These are phyloP conservation scores for Dioszegia hungarica DNA, from an alignment of 768 basidiomycete genomes.

Conservation along the genomic window DNA sequence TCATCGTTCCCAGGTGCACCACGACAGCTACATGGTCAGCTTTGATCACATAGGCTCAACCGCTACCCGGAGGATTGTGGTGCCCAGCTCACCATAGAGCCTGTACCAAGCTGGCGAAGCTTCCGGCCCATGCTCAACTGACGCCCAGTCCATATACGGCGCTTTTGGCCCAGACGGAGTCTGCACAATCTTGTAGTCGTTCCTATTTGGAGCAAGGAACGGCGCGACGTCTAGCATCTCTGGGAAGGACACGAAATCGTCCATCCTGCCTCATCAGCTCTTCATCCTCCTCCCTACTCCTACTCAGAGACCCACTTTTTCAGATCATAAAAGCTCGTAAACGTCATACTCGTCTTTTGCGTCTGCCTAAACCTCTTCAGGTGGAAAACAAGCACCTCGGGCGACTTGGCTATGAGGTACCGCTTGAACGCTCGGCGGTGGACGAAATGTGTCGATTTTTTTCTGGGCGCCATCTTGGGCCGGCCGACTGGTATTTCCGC, in stretches of 20 bases:
- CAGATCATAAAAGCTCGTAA: constrained; percentile 45
- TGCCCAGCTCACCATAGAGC: constrained; percentile 44
- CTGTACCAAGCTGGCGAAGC: constrained; percentile 45
- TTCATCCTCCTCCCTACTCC: background rate
- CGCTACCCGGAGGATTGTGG: no score
- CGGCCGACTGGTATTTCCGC: constrained; percentile 2
- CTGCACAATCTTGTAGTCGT: constrained; percentile 39
- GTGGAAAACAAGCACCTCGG: constrained; percentile 84
- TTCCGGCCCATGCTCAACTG: constrained; percentile 37
- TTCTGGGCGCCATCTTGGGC: constrained; percentile 27
- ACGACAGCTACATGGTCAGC: constrained; percentile 37
- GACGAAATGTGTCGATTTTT: constrained; percentile 59
- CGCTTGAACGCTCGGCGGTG: constrained; percentile 86
- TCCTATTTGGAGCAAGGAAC: constrained; percentile 68
- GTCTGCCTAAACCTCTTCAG: constrained; percentile 92
- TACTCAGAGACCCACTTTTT: constrained; percentile 54
- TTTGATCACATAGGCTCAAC: no score
- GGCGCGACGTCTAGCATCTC: constrained; percentile 77
- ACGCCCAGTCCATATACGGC: constrained; percentile 44
- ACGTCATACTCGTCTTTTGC: constrained; percentile 52
- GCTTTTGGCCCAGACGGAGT: constrained; percentile 35
- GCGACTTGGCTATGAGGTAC: constrained; percentile 72
- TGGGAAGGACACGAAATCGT: constrained; percentile 87
- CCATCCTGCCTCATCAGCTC: constrained; percentile 59
- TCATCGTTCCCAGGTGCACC: constrained; percentile 52